Base-by-base conservation (phyloP, 1,139 yeast genomes). In the Protomyces lactucae-debilis region DNA sequence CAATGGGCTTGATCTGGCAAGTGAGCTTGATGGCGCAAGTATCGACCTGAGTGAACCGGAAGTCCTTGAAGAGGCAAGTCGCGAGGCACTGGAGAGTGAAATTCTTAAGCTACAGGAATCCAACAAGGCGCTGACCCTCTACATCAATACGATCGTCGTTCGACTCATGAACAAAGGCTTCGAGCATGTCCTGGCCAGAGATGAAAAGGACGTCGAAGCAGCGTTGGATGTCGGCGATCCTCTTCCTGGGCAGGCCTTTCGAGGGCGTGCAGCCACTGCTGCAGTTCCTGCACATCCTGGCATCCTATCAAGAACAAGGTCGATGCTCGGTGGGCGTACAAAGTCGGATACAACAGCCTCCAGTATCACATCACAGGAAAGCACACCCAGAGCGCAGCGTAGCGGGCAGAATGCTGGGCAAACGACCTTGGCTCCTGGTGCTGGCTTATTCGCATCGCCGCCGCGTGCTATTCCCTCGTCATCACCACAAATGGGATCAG, bases 151-250 rank as follows among this genome's bases (percentile, higher is more conserved):
- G 32, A 59, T 59, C 23, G 63, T 59, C 18, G 36, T 32, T 32
- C 56, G 63, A 6, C 43, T 59, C 21, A 55, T 59, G 52, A 52
- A 52, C 16, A 39, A 52, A 52, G 63, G 63, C 1, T 59, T 51
- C 40, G 63, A 59, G 53, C 56, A 52, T 18, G 25, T 59, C 4
- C 45, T 59, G 10, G 63, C 63, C 28, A 39, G 36, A 32, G 63
- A 59, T 23, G 37, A 48, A 5, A 52, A 36, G 39, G 63, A 52
- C 32, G 52, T 51, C 36, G 48, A 51, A 18, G 48, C 51, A 18
- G 28, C 16, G 9, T 5, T n/a, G 14, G 48, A 18, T 4, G 23
- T 18, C 9, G 48, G 48, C 25, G 48, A n/a, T 10, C 18, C 48
- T 21, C 6, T 16, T 5, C 48, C 48, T 18, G 23, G 14, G 48